These are phyloP conservation scores for Grammothele lineata DNA, from an alignment of 768 basidiomycete species.

Conservation along the genomic window DNA sequence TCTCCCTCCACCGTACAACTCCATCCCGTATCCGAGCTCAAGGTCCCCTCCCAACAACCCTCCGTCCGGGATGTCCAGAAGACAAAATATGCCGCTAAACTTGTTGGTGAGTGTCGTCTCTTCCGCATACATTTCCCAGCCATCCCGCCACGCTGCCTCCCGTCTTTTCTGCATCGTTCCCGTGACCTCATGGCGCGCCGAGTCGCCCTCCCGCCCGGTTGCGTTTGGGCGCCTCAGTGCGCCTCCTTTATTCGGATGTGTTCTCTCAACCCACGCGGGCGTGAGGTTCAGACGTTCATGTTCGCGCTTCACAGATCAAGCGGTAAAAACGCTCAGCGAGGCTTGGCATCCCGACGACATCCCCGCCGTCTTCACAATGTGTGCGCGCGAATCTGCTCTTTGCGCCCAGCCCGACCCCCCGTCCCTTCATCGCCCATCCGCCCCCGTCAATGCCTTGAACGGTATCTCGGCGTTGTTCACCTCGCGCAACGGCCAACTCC, in stretches of 20 bases:
- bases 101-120: conserved; percentile 60
- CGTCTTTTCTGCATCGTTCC: not conserved
- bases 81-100: conserved; percentile 56
- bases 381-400: conserved; percentile 9
- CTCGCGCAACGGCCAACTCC: conserved; percentile 40
- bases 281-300: too few species aligned
- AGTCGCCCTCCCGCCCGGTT: not conserved
- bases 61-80: conserved; percentile 45
- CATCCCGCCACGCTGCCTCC: not conserved
- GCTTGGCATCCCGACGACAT: conserved; percentile 81
- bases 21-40: conserved; percentile 31
- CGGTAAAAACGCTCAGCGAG: conserved; percentile 70
- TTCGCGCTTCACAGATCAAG: conserved; percentile 53
- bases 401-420: conserved; percentile 25
- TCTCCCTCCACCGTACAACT: conserved; percentile 32
- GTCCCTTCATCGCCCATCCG: conserved; percentile 6
- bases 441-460: not conserved
- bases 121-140: not conserved
- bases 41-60: conserved; percentile 26
- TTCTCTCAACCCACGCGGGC: too few species aligned
- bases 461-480: conserved; percentile 11
- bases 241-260: not conserved
- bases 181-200: conserved; percentile 3
- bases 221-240: not conserved
- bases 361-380: conserved; percentile 44